Percentiles rank a stretch among this genome's conserved stretches.
These are phyloP conservation scores for Cyclotella cryptica DNA, from an alignment of 108 stramenopile species.

Conservation along the genomic window DNA sequence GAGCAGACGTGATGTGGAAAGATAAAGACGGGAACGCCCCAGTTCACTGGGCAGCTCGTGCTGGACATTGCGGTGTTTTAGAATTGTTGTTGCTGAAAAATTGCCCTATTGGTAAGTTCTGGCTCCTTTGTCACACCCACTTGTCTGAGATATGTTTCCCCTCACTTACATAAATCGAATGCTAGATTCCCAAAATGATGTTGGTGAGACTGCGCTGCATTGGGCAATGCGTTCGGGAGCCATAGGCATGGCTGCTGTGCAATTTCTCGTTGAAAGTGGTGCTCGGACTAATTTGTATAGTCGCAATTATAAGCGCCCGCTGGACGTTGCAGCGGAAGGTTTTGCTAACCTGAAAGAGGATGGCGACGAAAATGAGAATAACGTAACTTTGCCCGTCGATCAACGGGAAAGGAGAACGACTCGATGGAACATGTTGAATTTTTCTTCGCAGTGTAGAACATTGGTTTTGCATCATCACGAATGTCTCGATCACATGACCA, in stretches of 20 bases:
- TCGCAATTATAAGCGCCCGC: constrained; percentile 69
- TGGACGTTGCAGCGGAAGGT: constrained; percentile 89
- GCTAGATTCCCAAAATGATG: constrained; percentile 75
- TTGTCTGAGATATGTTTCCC: too few species aligned
- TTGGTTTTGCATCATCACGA: constrained; percentile 91
- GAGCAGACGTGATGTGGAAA: constrained; percentile 56
- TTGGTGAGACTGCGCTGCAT: constrained; percentile 87
- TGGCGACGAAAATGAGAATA: constrained; percentile 8
- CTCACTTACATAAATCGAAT: neutral
- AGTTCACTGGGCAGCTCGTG: constrained; percentile 87
- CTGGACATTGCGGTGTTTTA: constrained; percentile 71
- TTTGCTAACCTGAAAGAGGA: constrained; percentile 52
- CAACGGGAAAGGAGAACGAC: constrained; percentile 56
- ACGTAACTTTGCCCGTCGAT: neutral
- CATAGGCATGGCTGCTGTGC: constrained; percentile 56
- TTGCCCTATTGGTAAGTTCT: constrained; percentile 54
- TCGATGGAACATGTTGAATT: constrained; percentile 62
- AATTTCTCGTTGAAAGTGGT: constrained; percentile 74
- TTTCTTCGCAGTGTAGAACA: constrained; percentile 75
- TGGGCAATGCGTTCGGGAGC: constrained; percentile 86
- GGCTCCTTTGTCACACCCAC: neutral
- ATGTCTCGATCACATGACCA: constrained; percentile 86
- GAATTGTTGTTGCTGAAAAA: constrained; percentile 69
- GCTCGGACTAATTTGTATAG: constrained; percentile 74
- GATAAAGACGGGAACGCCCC: constrained; percentile 81